Base-by-base conservation (phyloP, 2,329 filamentous ascomycete genomes). In the Didymella glomerata region DNA sequence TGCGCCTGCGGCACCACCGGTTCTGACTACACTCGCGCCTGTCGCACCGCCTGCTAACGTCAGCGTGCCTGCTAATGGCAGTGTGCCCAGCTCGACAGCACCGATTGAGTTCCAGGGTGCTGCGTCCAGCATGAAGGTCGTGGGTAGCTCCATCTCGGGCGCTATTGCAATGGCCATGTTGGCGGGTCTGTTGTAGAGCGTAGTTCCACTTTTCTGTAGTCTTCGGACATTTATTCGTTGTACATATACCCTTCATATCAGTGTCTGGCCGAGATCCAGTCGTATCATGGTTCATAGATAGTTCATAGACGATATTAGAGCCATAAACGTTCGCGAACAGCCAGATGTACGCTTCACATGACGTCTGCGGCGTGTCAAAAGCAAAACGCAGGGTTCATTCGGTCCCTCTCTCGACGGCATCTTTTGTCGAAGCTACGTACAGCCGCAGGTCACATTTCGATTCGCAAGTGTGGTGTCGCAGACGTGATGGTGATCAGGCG, bases 61-160 rank as follows among this genome's bases (percentile, higher is more conserved):
- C 63, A 74, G 55, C 46, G 48, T 54, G 22, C 51, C 65, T 60
- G 68, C 59, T 60, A 74, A 67, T 54, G 64, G 57, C 65, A 74
- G 57, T 48, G 49, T 53, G 9, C 56, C 65, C 2, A 67, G 48
- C 40, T 48, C 69, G 18, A 60, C 56, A 16, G 48, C 52, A 25
- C 66, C 66, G 13, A 40, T 50, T 20, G 46, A 66, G 49, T 76
- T 76, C 49, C 45, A 60, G 4, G 73, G 74, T 28, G 68, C 65
- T 32, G 73, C 66, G 3, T 60, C 58, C 41, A 67, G 48, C 55
- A 30, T 64, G 14, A 65, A 62, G 48, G 46, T 58, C 13, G 62
- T 63, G 34, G 49, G 55, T 22, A 48, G 61, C 52, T 70, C 69
- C 8, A 36, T 72, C 34, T 27, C 73, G 14, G 66, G 57, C 22